Evolutionary conservation across 768 basidiomycete species (phyloP), one percentile per base, ranked within the genome.

Genomic region (Russula brevipes): DNA sequence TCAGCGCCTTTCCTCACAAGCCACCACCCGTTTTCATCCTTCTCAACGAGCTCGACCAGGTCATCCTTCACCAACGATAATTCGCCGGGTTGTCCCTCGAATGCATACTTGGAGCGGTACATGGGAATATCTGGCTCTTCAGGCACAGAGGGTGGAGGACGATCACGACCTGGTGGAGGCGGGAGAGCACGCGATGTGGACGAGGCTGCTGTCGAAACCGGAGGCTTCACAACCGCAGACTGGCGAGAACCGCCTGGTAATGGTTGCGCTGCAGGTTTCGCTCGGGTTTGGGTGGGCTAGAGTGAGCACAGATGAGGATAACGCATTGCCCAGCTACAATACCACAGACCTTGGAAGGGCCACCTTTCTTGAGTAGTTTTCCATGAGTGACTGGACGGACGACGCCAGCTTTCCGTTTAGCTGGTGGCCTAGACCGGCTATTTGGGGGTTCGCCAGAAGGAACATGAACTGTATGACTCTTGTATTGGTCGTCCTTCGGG

Each of bases 11-110:
- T 93, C 80, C 88, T 91, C 60, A 98, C 88, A 38, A 97, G 80
- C 96, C 97, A 98, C 97, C 97, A 99, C 3, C 96, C 97, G 69
- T 96, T 96, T 63, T 94, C 85, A 71, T 88, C 87, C 73, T 97
- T 94, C 77, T 96, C 88, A 38, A 94, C 79, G 19, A 98, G 78
- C 76, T 98, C 95, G 1, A 98, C 91, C 3, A 90, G 61, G 64
- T 98, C 97, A 69, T 94, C 97, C 74, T 98, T 98, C 68, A 81
- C 82, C 56, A 99, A 74, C 6, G 85, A 78, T 81, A 98, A 87
- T 74, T 99, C 97, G 12, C 95, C 95, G 39, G 88, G 87, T 74
- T 98, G 91, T 2, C 94, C 95, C 42, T 86, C 81, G 71, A 99
- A 99, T n/a, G 87, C 83, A 74, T 88, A 99, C 67, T 96, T 89